These are phyloP conservation scores for Sugiyamaella americana DNA, from an alignment of 805 yeast species.

Conservation along the genomic window DNA sequence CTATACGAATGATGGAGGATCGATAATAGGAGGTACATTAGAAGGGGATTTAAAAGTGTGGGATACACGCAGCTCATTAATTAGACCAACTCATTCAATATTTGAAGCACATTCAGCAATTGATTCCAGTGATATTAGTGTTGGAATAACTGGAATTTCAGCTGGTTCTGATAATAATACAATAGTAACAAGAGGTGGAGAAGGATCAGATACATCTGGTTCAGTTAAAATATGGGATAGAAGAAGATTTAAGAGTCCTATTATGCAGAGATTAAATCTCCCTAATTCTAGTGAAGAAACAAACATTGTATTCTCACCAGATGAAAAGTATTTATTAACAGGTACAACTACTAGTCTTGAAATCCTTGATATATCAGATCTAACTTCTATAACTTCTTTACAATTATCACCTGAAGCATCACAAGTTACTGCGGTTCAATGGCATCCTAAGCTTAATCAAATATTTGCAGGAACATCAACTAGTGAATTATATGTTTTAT, in stretches of 20 bases:
- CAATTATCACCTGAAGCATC: not conserved
- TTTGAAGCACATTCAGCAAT: slow-evolving; percentile 22
- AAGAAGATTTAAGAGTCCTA: slow-evolving; percentile 22
- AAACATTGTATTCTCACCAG: slow-evolving; percentile 24
- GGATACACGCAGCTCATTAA: slow-evolving; percentile 26
- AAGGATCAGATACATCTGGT: slow-evolving; percentile 5
- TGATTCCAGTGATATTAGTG: not conserved
- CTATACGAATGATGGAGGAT: slow-evolving; percentile 20
- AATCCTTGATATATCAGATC: slow-evolving; percentile 28
- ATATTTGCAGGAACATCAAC: slow-evolving; percentile 26
- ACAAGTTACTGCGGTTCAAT: slow-evolving; percentile 18
- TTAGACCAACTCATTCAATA: slow-evolving; percentile 22
- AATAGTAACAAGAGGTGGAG: slow-evolving; percentile 22
- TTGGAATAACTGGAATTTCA: slow-evolving; percentile 10
- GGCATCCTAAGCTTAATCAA: slow-evolving; percentile 30
- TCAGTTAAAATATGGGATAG: slow-evolving; percentile 29
- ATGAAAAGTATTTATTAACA: slow-evolving; percentile 23
- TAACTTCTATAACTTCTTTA: slow-evolving; percentile 21
- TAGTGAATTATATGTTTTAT: slow-evolving; percentile 27
- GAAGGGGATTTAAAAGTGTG: slow-evolving; percentile 25
- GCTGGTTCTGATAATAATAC: slow-evolving; percentile 10
- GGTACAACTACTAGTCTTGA: slow-evolving; percentile 20
- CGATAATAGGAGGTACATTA: slow-evolving; percentile 18
- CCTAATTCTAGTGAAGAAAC: slow-evolving; percentile 16
- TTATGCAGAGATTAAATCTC: slow-evolving; percentile 19